These are phyloP conservation scores for Alternaria brassicae DNA, from an alignment of 2,329 filamentous ascomycete species.

Conservation along the genomic window DNA sequence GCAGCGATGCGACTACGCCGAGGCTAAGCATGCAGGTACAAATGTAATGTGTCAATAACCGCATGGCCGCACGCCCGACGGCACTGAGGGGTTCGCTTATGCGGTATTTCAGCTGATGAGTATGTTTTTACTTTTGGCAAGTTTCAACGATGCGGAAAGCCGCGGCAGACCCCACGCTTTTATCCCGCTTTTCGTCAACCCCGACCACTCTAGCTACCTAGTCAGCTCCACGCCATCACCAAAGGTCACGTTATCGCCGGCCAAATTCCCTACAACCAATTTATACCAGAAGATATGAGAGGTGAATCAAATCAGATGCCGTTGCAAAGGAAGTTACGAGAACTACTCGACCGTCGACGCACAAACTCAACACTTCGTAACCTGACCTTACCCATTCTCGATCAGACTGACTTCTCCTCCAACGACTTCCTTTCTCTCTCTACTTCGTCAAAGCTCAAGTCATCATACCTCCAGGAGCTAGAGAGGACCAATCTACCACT, in stretches of 20 bases:
- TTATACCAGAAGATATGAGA: constrained; percentile 16
- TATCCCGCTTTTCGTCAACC: neutral
- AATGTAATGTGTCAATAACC: constrained; percentile 14
- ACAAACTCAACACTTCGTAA: constrained; percentile 42
- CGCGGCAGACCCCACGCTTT: constrained; percentile 12
- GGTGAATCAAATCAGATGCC: neutral
- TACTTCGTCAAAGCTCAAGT: constrained; percentile 56
- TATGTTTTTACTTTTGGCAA: neutral
- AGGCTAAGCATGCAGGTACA: constrained; percentile 12
- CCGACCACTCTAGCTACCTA: neutral
- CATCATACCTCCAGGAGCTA: constrained; percentile 59
- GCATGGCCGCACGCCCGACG: neutral
- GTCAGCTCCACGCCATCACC: neutral
- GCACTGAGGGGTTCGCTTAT: constrained; percentile 3
- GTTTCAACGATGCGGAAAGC: neutral
- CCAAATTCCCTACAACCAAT: neutral
- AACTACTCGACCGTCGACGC: constrained; percentile 52
- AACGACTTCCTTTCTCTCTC: constrained; percentile 71
- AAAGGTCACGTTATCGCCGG: neutral
- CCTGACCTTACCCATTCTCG: constrained; percentile 40
- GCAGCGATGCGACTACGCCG: constrained; percentile 1
- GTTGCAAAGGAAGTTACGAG: constrained; percentile 34
- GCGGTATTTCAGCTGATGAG: constrained; percentile 12
- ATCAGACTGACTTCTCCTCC: constrained; percentile 66
- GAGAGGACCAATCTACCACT: constrained; percentile 51